phyloP scores from a whole-genome alignment of 2,329 filamentous ascomycete species.

The Diaporthe ilicicola region DNA sequence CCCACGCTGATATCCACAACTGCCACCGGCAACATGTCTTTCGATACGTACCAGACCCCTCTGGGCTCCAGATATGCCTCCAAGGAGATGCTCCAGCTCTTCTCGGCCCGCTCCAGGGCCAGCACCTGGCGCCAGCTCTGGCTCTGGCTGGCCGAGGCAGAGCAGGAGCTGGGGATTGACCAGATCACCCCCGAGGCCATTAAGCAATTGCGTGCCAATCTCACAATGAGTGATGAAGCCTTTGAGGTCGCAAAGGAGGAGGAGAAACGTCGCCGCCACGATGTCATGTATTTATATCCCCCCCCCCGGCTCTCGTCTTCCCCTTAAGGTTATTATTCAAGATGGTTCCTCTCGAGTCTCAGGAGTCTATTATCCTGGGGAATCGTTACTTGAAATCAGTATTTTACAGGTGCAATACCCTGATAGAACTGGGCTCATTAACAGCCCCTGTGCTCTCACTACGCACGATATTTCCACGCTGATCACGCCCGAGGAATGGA shows the following conservation, averaged over 20 bases:
- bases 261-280: slow-evolving; percentile 74
- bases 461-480: neutral
- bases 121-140: slow-evolving; percentile 87
- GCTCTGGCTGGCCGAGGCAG: slow-evolving; percentile 82
- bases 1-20: neutral
- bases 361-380: too few species aligned
- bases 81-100: slow-evolving; percentile 79
- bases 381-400: neutral
- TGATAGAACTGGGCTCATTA: slow-evolving; percentile 40
- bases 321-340: neutral
- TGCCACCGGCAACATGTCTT: neutral
- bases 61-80: slow-evolving; percentile 78
- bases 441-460: neutral
- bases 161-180: slow-evolving; percentile 81
- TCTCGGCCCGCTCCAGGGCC: slow-evolving; percentile 78
- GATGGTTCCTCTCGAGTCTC: neutral
- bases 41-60: slow-evolving; percentile 71
- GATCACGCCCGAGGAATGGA: neutral
- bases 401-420: slow-evolving; percentile 54
- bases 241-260: slow-evolving; percentile 79
- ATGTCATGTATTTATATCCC: slow-evolving; percentile 39
- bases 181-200: slow-evolving; percentile 78
- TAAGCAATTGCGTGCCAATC: slow-evolving; percentile 76
- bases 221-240: slow-evolving; percentile 79
- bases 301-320: neutral